A percentile compares a stretch with the other conserved stretches of the same genome.
phyloP scores from a whole-genome alignment of 257 asterid genomes.

The Galeopsis tetrahit region DNA sequence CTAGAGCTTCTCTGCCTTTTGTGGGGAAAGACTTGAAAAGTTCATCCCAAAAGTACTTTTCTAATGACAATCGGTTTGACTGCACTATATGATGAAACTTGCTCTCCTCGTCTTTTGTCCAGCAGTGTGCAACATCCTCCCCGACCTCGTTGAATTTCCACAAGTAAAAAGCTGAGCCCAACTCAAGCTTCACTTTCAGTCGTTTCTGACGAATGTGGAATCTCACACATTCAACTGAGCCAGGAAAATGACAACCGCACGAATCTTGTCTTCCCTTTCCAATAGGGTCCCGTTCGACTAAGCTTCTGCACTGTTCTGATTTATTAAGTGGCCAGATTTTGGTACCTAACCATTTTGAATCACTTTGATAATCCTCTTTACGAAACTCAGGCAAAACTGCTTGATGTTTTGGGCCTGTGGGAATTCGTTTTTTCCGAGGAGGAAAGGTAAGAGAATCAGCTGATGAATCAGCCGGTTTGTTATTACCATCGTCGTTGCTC shows the following conservation, averaged over 20 bases:
- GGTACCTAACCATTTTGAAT: slow-evolving; percentile 66
- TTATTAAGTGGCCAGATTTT: slow-evolving; percentile 61
- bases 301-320: slow-evolving; percentile 33
- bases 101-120: slow-evolving; percentile 59
- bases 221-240: slow-evolving; percentile 58
- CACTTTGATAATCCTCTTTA: slow-evolving; percentile 45
- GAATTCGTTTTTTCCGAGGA: slow-evolving; percentile 43
- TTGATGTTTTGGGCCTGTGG: slow-evolving; percentile 52
- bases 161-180: slow-evolving; percentile 55
- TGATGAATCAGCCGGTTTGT: slow-evolving; percentile 35
- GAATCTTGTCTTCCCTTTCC: slow-evolving; percentile 71
- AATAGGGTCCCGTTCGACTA: slow-evolving; percentile 64
- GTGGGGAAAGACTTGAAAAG: slow-evolving; percentile 48
- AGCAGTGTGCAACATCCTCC: slow-evolving; percentile 53
- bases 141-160: slow-evolving; percentile 63
- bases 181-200: slow-evolving; percentile 53
- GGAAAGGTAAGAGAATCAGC: slow-evolving; percentile 43
- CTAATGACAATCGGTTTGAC: slow-evolving; percentile 45
- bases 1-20: slow-evolving; percentile 57
- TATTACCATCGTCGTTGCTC: slow-evolving; percentile 32
- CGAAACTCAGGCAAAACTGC: slow-evolving; percentile 53
- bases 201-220: slow-evolving; percentile 59
- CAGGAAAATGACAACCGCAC: slow-evolving; percentile 59
- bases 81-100: slow-evolving; percentile 50
- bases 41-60: slow-evolving; percentile 56